A percentile compares a stretch with the other conserved stretches of the same genome.
Evolutionary conservation across 129 eudicot genomes (phyloP).

Genomic region (Escallonia herrerae): DNA sequence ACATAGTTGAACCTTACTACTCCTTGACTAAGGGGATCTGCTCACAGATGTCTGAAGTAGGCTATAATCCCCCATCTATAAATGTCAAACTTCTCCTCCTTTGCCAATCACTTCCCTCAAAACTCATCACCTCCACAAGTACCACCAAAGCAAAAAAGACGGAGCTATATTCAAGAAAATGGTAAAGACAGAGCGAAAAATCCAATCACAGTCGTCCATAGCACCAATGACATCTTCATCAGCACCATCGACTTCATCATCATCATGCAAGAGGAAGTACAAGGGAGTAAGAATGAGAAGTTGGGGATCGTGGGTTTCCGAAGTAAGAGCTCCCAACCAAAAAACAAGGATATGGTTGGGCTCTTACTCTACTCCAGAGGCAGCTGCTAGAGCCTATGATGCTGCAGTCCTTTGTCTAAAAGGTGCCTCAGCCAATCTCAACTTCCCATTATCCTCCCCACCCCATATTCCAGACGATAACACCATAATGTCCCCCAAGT

Average conservation of each 20-base stretch:
- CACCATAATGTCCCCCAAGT: constrained; percentile 52
- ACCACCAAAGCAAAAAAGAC: background rate
- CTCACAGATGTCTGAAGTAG: background rate
- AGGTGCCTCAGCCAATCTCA: constrained; percentile 75
- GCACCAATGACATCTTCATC: constrained; percentile 1
- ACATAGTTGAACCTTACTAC: constrained; percentile 15
- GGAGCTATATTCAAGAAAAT: constrained; percentile 8
- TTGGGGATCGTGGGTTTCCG: constrained; percentile 95
- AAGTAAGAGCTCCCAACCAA: constrained; percentile 89
- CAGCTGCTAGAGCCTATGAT: constrained; percentile 95
- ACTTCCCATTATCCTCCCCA: constrained; percentile 37
- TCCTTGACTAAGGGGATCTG: constrained; percentile 23
- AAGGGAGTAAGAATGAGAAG: constrained; percentile 97
- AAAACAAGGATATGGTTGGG: constrained; percentile 95
- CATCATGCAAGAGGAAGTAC: constrained; percentile 54
- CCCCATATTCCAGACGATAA: background rate
- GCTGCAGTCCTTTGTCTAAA: constrained; percentile 86
- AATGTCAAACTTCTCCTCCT: background rate
- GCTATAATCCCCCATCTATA: constrained; percentile 13
- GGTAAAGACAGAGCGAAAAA: constrained; percentile 43
- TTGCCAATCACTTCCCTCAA: background rate
- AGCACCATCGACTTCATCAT: constrained; percentile 3
- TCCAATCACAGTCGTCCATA: background rate
- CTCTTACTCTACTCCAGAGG: constrained; percentile 85
- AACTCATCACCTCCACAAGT: background rate